Conservation (phyloP, 169 alveolate genomes). For the Toxoplasma gondii region DNA sequence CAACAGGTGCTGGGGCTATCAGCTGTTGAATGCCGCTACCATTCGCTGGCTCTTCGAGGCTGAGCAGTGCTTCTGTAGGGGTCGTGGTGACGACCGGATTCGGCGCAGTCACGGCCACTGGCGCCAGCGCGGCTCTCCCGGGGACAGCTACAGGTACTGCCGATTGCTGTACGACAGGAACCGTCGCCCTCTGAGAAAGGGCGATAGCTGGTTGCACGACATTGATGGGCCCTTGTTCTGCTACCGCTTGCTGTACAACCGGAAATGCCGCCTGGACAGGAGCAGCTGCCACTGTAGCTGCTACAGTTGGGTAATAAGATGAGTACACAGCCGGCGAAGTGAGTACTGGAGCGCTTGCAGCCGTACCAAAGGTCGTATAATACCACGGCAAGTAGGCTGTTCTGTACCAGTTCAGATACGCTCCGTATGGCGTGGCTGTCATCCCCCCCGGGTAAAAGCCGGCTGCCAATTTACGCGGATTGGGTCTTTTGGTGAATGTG, state of each 20-base stretch:
- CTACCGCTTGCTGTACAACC: background rate
- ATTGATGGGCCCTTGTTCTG: background rate
- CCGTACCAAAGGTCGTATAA: background rate
- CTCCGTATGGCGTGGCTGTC: background rate
- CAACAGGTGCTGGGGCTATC: background rate
- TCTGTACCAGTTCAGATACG: slow-evolving; percentile 16
- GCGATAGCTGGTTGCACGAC: background rate
- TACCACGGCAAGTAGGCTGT: slow-evolving; percentile 23
- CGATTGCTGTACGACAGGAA: background rate
- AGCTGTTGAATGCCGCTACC: background rate
- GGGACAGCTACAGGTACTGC: background rate
- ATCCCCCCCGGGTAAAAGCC: background rate
- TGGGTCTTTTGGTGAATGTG: background rate
- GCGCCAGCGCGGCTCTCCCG: background rate
- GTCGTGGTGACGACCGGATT: background rate
- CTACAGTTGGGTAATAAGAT: background rate
- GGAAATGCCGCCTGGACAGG: background rate
- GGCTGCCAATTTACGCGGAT: background rate
- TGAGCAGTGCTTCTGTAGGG: slow-evolving; percentile 12
- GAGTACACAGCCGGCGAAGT: slow-evolving; percentile 10
- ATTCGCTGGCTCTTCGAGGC: background rate
- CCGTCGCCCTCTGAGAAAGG: background rate
- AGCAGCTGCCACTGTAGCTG: background rate
- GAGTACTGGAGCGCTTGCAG: background rate
- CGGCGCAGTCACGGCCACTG: background rate